These are phyloP conservation scores for Penicillium expansum DNA, from an alignment of 2,329 filamentous ascomycete species.

Conservation along the genomic window DNA sequence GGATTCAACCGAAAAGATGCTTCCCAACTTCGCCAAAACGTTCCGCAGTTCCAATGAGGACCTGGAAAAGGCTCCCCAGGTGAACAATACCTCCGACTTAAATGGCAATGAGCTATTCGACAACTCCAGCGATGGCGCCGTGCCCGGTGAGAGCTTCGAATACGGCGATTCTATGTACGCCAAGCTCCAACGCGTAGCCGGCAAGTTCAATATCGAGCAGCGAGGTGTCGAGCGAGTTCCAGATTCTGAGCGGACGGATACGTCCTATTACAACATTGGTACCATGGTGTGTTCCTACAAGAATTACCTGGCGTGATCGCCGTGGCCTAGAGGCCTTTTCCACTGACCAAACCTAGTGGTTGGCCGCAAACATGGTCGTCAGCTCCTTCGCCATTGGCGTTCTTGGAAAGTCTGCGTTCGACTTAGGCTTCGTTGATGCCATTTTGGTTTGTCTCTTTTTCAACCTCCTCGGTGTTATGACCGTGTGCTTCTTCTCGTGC, in stretches of 20 bases:
- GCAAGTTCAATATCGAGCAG: conserved; percentile 67
- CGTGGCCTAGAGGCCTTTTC: conserved; percentile 11
- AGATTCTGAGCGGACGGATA: conserved; percentile 65
- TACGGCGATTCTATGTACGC: conserved; percentile 57
- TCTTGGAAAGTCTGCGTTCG: conserved; percentile 65
- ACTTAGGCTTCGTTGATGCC: conserved; percentile 69
- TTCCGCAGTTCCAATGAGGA: conserved; percentile 25
- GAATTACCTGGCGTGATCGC: conserved; percentile 10
- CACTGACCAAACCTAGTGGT: conserved; percentile 56
- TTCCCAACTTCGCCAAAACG: conserved; percentile 17
- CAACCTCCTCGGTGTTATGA: conserved; percentile 69
- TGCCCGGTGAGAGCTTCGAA: conserved; percentile 59
- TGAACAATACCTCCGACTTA: conserved; percentile 26
- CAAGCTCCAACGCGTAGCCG: conserved; percentile 61
- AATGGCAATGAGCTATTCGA: conserved; percentile 31
- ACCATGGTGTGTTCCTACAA: conserved; percentile 60
- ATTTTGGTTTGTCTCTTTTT: conserved; percentile 71
- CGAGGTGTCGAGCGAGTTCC: conserved; percentile 74
- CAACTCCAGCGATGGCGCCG: conserved; percentile 40
- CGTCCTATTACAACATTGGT: conserved; percentile 63
- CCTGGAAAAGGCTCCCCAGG: conserved; percentile 35
- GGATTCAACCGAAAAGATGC: conserved; percentile 10
- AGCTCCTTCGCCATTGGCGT: conserved; percentile 74
- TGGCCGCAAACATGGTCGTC: conserved; percentile 75
- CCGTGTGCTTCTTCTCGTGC: conserved; percentile 73